Conservation (phyloP, 129 eudicot genomes). For the Flaveria sonorensis region DNA sequence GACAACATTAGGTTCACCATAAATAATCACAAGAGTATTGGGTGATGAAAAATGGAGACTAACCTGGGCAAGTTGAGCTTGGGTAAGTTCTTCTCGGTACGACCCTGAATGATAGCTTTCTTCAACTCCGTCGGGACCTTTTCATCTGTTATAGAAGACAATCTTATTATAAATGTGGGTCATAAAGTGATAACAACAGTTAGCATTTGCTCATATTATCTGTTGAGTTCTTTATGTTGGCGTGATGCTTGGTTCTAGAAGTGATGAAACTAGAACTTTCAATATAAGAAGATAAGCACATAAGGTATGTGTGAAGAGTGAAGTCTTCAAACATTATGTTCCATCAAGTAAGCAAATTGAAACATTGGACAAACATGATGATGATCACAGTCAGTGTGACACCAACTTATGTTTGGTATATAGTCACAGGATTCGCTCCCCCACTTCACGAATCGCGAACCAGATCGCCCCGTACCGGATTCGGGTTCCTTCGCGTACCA, state of each 20-base stretch:
- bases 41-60: too few relatives aligned
- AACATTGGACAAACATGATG: not conserved
- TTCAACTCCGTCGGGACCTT: slow-evolving; percentile 91
- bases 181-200: not conserved
- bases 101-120: slow-evolving; percentile 94
- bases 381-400: not conserved
- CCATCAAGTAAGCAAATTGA: not conserved
- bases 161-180: not conserved
- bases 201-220: not conserved
- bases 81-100: slow-evolving; percentile 95
- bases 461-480: too few relatives aligned
- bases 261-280: not conserved
- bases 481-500: too few relatives aligned
- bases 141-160: slow-evolving; percentile 47
- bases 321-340: not conserved
- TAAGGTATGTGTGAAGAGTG: not conserved
- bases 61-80: slow-evolving; percentile 97
- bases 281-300: not conserved
- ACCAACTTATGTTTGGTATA: not conserved
- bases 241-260: not conserved
- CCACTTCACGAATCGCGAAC: too few relatives aligned
- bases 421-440: too few relatives aligned
- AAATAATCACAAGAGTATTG: too few relatives aligned
- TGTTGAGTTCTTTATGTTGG: slow-evolving; percentile 13
- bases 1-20: not conserved